Conservation (phyloP, 805 yeast genomes). For the Metschnikowia rubicola region DNA sequence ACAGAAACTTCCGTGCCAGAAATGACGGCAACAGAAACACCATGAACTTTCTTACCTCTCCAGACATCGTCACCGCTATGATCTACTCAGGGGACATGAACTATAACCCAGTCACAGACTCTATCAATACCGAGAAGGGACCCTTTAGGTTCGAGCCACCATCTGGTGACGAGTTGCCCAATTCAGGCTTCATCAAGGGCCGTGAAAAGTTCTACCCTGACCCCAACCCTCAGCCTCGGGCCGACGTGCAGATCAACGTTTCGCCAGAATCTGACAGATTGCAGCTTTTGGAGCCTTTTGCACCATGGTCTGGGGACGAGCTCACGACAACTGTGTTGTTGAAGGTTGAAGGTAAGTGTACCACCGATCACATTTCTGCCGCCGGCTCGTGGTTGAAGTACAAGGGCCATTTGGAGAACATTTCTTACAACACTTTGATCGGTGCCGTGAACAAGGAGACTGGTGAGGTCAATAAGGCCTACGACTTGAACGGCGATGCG, state of each 20-base stretch:
- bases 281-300: conserved; percentile 85
- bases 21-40: conserved; percentile 98
- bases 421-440: conserved; percentile 89
- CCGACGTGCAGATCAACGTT: conserved; percentile 61
- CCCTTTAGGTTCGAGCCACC: conserved; percentile 79
- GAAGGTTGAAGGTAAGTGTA: conserved; percentile 96
- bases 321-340: conserved; percentile 69
- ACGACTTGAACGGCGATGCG: conserved; percentile 76
- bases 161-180: conserved; percentile 80
- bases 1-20: conserved; percentile 96
- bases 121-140: conserved; percentile 70
- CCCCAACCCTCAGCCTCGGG: conserved; percentile 59
- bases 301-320: conserved; percentile 84
- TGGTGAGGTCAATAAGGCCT: conserved; percentile 89
- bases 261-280: conserved; percentile 88
- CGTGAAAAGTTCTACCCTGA: conserved; percentile 74
- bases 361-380: conserved; percentile 97
- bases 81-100: conserved; percentile 90
- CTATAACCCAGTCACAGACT: conserved; percentile 88
- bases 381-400: conserved; percentile 99
- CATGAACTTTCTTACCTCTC: conserved; percentile 97
- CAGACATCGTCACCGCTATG: conserved; percentile 96
- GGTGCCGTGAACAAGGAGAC: conserved; percentile 98
- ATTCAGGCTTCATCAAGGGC: conserved; percentile 71
- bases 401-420: conserved; percentile 96